Evolutionary conservation across 768 basidiomycete species (phyloP).

Genomic region (Nidula microcarpa): DNA sequence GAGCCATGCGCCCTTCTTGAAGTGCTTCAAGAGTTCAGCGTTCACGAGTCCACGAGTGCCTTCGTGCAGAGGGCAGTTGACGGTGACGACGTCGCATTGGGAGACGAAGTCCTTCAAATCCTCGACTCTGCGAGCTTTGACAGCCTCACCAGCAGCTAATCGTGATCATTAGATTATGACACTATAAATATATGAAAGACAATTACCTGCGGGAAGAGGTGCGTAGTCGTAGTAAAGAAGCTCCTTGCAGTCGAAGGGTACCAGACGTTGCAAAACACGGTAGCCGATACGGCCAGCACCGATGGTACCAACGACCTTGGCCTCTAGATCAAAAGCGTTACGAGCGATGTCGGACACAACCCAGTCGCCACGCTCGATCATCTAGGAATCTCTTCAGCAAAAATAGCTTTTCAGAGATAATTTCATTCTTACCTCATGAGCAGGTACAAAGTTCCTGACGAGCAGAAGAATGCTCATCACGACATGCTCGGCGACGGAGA

Average conservation of each 20-base stretch:
- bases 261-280: constrained; percentile 75
- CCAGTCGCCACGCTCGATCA: constrained; percentile 87
- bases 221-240: constrained; percentile 88
- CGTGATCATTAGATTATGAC: neutral
- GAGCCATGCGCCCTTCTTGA: constrained; percentile 92
- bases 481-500: constrained; percentile 89
- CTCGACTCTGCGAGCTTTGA: constrained; percentile 72
- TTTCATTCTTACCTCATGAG: constrained; percentile 61
- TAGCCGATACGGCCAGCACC: constrained; percentile 82
- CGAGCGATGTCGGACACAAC: constrained; percentile 80
- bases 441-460: constrained; percentile 86
- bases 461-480: constrained; percentile 88
- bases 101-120: constrained; percentile 60
- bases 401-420: neutral
- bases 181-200: neutral
- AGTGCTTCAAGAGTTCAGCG: constrained; percentile 76
- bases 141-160: constrained; percentile 58
- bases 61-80: constrained; percentile 88
- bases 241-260: constrained; percentile 87
- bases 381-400: constrained; percentile 28
- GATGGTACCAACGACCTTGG: constrained; percentile 89
- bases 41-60: constrained; percentile 79
- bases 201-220: constrained; percentile 58
- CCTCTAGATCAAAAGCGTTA: constrained; percentile 85
- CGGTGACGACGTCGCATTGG: constrained; percentile 76